Percentiles rank a stretch among this genome's conserved stretches.
Evolutionary conservation across 1,139 yeast genomes (phyloP).

Genomic region (Saccharomyces hybrid): DNA sequence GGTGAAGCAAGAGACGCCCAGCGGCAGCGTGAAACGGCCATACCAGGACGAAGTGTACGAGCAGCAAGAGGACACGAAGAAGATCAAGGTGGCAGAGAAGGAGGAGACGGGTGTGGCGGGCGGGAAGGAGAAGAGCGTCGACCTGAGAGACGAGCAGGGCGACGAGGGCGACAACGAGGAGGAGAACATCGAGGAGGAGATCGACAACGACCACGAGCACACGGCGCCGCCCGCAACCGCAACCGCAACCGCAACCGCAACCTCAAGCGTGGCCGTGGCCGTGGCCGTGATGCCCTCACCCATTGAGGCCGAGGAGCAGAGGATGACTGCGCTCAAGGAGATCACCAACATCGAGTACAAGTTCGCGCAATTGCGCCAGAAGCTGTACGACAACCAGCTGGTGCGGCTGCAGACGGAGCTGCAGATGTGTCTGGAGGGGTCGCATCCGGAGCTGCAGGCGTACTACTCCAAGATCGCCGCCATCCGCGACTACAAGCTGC

Average conservation of each 20-base stretch:
- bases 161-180: constrained; percentile 10
- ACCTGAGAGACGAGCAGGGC: constrained; percentile 14
- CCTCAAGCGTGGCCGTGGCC: no score
- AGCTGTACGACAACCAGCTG: constrained; percentile 66
- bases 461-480: constrained; percentile 66
- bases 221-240: constrained; percentile 7
- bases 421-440: constrained; percentile 78
- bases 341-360: constrained; percentile 74
- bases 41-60: background rate
- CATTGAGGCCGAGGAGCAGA: constrained; percentile 34
- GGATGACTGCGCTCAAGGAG: constrained; percentile 43
- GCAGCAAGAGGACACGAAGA: background rate
- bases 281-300: constrained; percentile 30
- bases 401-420: constrained; percentile 71
- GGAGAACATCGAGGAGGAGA: constrained; percentile 9
- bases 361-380: constrained; percentile 80
- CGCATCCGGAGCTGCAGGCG: constrained; percentile 74
- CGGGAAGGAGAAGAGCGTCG: constrained; percentile 2
- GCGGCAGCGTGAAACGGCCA: background rate
- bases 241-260: no score
- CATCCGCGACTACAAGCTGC: constrained; percentile 60
- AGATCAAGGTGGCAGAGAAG: constrained; percentile 1
- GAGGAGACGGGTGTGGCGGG: background rate
- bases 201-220: constrained; percentile 16
- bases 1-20: background rate